Percentiles rank a stretch among this genome's conserved stretches.
These are phyloP conservation scores for Hanseniaspora meyeri DNA, from an alignment of 805 yeast genomes.

Conservation along the genomic window DNA sequence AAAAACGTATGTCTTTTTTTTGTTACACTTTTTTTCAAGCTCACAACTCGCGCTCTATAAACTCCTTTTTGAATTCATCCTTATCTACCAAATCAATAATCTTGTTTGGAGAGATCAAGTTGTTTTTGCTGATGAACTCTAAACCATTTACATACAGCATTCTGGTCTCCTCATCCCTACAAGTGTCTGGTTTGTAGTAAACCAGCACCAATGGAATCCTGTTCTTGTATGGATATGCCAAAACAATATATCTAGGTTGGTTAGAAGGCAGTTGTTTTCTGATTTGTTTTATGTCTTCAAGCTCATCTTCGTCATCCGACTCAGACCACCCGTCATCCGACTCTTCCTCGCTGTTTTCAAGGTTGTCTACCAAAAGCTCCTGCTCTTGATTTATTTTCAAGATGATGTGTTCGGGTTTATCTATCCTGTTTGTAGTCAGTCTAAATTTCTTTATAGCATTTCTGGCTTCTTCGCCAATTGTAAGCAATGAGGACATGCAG, in stretches of 20 bases:
- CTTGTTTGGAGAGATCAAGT: conserved; percentile 49
- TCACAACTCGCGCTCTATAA: neutral
- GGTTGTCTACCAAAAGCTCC: conserved; percentile 24
- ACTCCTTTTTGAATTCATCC: conserved; percentile 26
- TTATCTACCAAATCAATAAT: conserved; percentile 25
- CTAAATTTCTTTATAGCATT: conserved; percentile 58
- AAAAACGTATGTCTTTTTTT: neutral
- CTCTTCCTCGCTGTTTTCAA: conserved; percentile 43
- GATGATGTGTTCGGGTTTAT: conserved; percentile 47
- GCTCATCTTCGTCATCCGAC: conserved; percentile 36
- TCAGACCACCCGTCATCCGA: conserved; percentile 37
- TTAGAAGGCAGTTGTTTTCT: conserved; percentile 72
- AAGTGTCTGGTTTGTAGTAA: conserved; percentile 81
- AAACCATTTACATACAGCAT: conserved; percentile 90
- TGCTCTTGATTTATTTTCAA: conserved; percentile 26
- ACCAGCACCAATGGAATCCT: conserved; percentile 63
- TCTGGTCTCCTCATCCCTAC: conserved; percentile 59
- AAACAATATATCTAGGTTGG: conserved; percentile 59
- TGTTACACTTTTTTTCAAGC: neutral
- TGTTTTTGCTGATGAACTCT: conserved; percentile 58
- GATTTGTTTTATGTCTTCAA: conserved; percentile 33
- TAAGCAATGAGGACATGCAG: conserved; percentile 40
- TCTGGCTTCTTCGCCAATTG: conserved; percentile 50
- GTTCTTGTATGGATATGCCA: conserved; percentile 61
- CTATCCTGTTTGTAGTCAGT: conserved; percentile 54